Evolutionary conservation across 345 rosid species (phyloP), one percentile per base, ranked within the genome.

Genomic region (Eucalyptus microcorys): DNA sequence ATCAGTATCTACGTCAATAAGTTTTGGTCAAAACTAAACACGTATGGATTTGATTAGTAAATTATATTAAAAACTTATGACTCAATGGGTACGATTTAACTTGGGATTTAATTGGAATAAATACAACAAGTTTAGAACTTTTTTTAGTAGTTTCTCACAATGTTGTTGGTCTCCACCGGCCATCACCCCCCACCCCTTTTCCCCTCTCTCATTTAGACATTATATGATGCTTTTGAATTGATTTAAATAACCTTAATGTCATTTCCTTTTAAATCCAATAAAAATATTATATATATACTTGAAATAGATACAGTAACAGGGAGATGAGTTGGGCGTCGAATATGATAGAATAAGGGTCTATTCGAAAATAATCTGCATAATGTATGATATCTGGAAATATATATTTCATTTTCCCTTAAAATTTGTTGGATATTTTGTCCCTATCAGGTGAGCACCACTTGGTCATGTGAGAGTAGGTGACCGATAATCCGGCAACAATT

Each of bases 81-180:
- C 6, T 0, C 1, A 55, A 1, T 55, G 12, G 0, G 30, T 0
- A 24, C 0, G 0, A 10, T 0, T 55, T 0, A 55, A 55, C 6
- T 55, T 55, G 61, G 1, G 13, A 55, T 55, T 55, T 24, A 24
- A 22, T 55, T 22, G 27, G 30, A 55, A 9, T 55, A 8, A 24
- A 24, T 55, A 9, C 12, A 55, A 55, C 4, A 55, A 55, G 3
- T 22, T 55, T 55, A 22, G 30, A 24, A 55, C 24, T 2, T 0
- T 55, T 9, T 55, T 55, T 0, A 0, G 30, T 55, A 55, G 13
- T 55, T 24, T 55, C 61, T 55, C 61, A 55, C 2, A 55, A 24
- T 22, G 4, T 24, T 55, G 13, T 9, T 24, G 27, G 30, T 55
- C 5, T 22, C 11, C 61, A 55, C 61, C 12, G 13, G 30, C 6